These are phyloP conservation scores for Sherardia arvensis DNA, from an alignment of 257 asterid genomes.

Conservation along the genomic window DNA sequence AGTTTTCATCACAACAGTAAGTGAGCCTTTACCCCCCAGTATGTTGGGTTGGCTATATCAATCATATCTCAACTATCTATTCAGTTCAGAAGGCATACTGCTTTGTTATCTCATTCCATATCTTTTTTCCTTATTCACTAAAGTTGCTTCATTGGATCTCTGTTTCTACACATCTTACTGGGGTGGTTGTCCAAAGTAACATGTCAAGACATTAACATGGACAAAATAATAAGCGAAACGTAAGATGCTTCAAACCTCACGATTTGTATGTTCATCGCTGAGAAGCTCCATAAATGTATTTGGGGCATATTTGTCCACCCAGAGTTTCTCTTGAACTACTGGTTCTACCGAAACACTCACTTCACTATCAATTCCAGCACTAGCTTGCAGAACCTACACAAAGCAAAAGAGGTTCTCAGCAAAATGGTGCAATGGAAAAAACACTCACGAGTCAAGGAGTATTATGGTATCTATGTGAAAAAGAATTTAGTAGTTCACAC, in stretches of 20 bases:
- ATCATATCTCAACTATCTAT: neutral
- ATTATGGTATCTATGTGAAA: neutral
- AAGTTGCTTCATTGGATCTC: neutral
- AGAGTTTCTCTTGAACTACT: slow-evolving; percentile 55
- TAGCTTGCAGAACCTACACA: slow-evolving; percentile 71
- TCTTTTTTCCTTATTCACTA: neutral
- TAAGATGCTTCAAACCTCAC: slow-evolving; percentile 52
- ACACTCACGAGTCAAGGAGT: neutral
- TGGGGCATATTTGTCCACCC: slow-evolving; percentile 99
- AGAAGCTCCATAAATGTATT: slow-evolving; percentile 94
- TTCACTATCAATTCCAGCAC: slow-evolving; percentile 36
- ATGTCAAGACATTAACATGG: neutral
- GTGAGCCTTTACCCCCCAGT: neutral
- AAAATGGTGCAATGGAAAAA: neutral
- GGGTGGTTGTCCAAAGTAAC: neutral
- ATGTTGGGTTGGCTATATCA: no score
- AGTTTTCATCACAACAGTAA: neutral
- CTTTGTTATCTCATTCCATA: neutral
- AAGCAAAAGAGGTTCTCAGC: neutral
- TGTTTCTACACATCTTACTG: neutral
- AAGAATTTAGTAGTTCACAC: neutral
- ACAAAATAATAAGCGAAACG: slow-evolving; percentile 10
- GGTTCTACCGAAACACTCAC: slow-evolving; percentile 30
- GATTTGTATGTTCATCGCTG: slow-evolving; percentile 93
- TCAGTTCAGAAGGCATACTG: neutral